These are phyloP conservation scores for Coemansia sp. DNA, from an alignment of 192 early-diverging fungal species.

Conservation along the genomic window DNA sequence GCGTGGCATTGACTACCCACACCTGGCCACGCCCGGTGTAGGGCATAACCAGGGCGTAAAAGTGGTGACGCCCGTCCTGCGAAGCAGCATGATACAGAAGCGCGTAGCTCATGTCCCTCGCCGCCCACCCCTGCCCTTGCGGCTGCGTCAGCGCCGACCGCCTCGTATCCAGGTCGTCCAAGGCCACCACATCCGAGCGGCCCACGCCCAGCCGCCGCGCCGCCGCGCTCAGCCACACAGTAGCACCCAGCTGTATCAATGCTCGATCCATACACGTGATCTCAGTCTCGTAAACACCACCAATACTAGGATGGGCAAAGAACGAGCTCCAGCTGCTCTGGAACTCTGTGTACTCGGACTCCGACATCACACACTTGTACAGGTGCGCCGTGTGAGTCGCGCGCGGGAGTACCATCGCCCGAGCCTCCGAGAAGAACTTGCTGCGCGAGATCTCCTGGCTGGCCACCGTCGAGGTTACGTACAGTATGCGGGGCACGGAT, in stretches of 20 bases:
- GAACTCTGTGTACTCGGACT: constrained; percentile 73
- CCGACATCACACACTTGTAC: constrained; percentile 82
- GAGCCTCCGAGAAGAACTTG: constrained; percentile 49
- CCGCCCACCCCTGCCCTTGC: background rate
- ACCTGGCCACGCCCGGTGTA: constrained; percentile 59
- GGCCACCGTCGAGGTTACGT: constrained; percentile 73
- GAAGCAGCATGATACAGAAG: constrained; percentile 75
- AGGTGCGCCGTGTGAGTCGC: constrained; percentile 61
- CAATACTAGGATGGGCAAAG: constrained; percentile 84
- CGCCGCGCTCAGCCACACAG: constrained; percentile 30
- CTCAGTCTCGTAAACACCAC: constrained; percentile 95
- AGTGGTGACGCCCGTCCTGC: constrained; percentile 36
- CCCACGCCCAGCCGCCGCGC: constrained; percentile 23
- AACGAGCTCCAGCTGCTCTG: constrained; percentile 72
- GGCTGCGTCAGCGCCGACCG: constrained; percentile 27
- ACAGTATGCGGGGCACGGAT: constrained; percentile 79
- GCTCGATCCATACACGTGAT: constrained; percentile 79
- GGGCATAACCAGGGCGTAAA: constrained; percentile 75
- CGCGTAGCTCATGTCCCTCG: constrained; percentile 62
- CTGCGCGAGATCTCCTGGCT: constrained; percentile 54
- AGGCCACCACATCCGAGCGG: constrained; percentile 27
- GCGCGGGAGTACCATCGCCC: constrained; percentile 71
- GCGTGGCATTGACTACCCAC: constrained; percentile 73
- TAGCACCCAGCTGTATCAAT: constrained; percentile 75
- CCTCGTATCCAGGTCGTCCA: constrained; percentile 41